A percentile compares a stretch with the other conserved stretches of the same genome.
Conservation (phyloP, 2,329 filamentous ascomycete species). For the Fusarium sp. region DNA sequence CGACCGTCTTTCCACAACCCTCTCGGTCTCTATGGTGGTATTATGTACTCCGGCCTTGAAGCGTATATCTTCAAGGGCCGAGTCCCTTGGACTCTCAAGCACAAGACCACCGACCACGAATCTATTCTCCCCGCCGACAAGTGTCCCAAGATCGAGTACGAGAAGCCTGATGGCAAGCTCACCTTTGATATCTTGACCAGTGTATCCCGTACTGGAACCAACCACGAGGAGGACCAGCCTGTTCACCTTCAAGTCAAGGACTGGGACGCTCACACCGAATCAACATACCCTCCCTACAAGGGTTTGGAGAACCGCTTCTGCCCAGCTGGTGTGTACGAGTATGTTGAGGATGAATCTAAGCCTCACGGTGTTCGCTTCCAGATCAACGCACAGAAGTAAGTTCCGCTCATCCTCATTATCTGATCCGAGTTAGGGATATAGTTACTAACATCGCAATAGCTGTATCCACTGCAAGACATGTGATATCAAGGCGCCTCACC, state of each 20-base stretch:
- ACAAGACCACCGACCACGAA: constrained; percentile 80
- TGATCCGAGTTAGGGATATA: not conserved
- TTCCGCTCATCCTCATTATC: constrained; percentile 41
- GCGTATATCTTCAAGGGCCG: constrained; percentile 87
- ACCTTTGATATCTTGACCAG: constrained; percentile 96
- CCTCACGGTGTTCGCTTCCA: constrained; percentile 92
- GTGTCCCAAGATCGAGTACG: constrained; percentile 91
- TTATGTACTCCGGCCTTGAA: constrained; percentile 93
- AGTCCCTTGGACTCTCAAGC: constrained; percentile 91
- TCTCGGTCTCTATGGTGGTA: constrained; percentile 87
- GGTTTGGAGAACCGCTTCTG: constrained; percentile 97
- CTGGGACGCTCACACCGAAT: constrained; percentile 88
- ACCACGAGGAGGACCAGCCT: constrained; percentile 98
- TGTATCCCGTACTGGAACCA: constrained; percentile 94
- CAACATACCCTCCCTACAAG: constrained; percentile 87
- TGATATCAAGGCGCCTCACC: constrained; percentile 96
- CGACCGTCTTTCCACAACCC: constrained; percentile 91
- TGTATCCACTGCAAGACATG: constrained; percentile 99
- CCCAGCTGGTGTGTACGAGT: constrained; percentile 97
- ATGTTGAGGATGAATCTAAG: constrained; percentile 91
- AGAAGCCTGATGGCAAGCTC: constrained; percentile 94
- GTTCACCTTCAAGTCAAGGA: constrained; percentile 95
- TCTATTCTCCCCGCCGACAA: constrained; percentile 83
- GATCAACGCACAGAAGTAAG: constrained; percentile 97
- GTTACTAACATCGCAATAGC: constrained; percentile 58